A percentile compares a stretch with the other conserved stretches of the same genome.
phyloP scores from a whole-genome alignment of 345 rosid species.

The Eucalyptus tenuipes region DNA sequence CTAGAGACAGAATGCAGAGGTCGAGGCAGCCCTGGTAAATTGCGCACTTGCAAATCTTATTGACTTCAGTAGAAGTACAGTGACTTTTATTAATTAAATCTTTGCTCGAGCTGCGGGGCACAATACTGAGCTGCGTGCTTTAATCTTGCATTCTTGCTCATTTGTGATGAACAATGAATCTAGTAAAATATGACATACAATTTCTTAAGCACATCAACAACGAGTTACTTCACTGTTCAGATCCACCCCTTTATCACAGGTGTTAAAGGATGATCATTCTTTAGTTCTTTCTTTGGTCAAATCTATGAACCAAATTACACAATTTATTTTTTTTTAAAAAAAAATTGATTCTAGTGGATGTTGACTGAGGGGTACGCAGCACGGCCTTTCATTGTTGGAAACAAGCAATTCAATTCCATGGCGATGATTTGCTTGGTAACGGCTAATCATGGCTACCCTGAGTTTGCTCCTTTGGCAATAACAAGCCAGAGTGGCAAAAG shows the following conservation, averaged over 20 bases:
- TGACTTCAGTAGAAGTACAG: no score
- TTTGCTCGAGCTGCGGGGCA: no score
- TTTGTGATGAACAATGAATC: no score
- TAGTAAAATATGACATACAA: no score
- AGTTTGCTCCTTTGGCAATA: conserved; percentile 7
- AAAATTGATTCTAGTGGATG: conserved; percentile 42
- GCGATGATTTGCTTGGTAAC: conserved; percentile 43
- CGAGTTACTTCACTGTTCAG: neutral
- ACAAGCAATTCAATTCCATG: conserved; percentile 26
- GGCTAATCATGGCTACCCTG: conserved; percentile 18
- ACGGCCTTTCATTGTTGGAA: conserved; percentile 28
- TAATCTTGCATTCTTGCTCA: no score
- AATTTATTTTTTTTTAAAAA: neutral
- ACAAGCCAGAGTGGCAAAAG: conserved; percentile 38
- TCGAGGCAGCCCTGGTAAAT: no score
- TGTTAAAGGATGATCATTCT: accelerated
- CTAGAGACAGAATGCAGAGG: no score
- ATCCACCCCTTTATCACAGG: accelerated
- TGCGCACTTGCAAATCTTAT: no score
- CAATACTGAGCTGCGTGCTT: no score
- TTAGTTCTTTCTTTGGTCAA: neutral
- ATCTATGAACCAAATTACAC: neutral
- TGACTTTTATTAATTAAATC: no score
- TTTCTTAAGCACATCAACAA: neutral
- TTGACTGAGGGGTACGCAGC: conserved; percentile 39